phyloP scores from a whole-genome alignment of 768 basidiomycete species.

The Pisolithus tinctorius region DNA sequence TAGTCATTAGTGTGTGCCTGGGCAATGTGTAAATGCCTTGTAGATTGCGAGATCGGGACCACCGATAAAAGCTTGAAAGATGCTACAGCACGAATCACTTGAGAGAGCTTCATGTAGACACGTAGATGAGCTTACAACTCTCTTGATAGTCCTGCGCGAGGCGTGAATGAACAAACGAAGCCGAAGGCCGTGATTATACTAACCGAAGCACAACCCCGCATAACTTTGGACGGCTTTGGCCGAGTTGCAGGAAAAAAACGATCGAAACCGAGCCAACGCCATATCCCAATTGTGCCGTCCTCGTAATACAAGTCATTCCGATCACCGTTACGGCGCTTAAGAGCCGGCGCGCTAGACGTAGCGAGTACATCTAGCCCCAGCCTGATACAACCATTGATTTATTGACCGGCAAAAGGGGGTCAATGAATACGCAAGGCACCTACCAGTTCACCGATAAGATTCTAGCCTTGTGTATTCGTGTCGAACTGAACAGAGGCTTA shows the following conservation, averaged over 20 bases:
- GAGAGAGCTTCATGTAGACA: background rate
- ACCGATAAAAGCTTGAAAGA: constrained; percentile 60
- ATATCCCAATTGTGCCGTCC: constrained; percentile 50
- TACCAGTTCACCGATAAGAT: constrained; percentile 63
- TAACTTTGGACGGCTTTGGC: constrained; percentile 27
- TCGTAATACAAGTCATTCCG: constrained; percentile 25
- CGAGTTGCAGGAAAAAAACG: constrained; percentile 54
- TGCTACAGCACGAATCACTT: constrained; percentile 30
- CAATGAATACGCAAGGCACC: constrained; percentile 1
- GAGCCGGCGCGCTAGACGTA: constrained; percentile 47
- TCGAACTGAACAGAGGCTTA: constrained; percentile 70
- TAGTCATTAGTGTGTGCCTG: constrained; percentile 44
- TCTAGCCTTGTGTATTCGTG: constrained; percentile 56
- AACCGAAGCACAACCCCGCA: constrained; percentile 60
- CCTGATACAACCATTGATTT: constrained; percentile 31
- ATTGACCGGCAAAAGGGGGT: background rate
- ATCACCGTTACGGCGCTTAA: constrained; percentile 30
- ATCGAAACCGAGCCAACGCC: constrained; percentile 62
- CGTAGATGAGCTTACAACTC: constrained; percentile 46
- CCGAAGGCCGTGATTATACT: constrained; percentile 15
- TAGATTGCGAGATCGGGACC: constrained; percentile 35
- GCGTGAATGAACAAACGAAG: constrained; percentile 1
- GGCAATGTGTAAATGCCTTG: constrained; percentile 34
- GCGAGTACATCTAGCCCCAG: constrained; percentile 49
- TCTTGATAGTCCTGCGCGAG: constrained; percentile 64